phyloP scores from a whole-genome alignment of 2,329 filamentous ascomycete species.

The Trichoderma guizhouense region DNA sequence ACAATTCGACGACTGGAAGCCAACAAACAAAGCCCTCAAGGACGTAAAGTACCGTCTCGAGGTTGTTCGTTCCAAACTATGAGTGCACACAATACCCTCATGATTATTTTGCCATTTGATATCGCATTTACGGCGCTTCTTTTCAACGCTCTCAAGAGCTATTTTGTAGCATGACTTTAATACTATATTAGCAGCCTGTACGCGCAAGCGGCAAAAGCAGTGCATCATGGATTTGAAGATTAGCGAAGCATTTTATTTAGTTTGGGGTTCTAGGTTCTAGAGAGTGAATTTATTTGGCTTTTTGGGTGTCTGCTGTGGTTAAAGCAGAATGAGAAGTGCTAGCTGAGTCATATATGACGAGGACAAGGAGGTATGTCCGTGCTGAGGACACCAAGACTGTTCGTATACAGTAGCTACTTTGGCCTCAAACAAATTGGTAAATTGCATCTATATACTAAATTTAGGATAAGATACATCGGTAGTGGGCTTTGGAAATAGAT shows the following conservation, averaged over 20 bases:
- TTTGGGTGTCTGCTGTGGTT: neutral
- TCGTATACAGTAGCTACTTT: neutral
- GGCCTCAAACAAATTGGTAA: neutral
- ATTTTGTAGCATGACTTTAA: neutral
- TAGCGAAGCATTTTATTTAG: neutral
- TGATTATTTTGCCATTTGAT: neutral
- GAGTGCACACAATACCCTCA: conserved; percentile 20
- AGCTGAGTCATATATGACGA: neutral
- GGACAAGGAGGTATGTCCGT: neutral
- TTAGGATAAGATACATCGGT: neutral
- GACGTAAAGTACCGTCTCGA: conserved; percentile 95
- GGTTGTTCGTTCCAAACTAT: conserved; percentile 81
- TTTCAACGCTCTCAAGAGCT: neutral
- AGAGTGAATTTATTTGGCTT: neutral
- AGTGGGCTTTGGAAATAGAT: neutral
- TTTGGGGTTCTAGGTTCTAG: neutral
- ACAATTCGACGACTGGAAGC: conserved; percentile 93
- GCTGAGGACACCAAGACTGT: neutral
- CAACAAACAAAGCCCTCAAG: conserved; percentile 82
- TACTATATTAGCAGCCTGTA: neutral
- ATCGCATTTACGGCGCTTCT: neutral
- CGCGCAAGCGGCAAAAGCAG: conserved; percentile 4
- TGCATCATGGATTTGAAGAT: neutral
- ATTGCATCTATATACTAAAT: neutral
- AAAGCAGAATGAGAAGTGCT: neutral